Base-by-base conservation (phyloP, 371 early-diverging fungal species). In the Massospora cicadina region DNA sequence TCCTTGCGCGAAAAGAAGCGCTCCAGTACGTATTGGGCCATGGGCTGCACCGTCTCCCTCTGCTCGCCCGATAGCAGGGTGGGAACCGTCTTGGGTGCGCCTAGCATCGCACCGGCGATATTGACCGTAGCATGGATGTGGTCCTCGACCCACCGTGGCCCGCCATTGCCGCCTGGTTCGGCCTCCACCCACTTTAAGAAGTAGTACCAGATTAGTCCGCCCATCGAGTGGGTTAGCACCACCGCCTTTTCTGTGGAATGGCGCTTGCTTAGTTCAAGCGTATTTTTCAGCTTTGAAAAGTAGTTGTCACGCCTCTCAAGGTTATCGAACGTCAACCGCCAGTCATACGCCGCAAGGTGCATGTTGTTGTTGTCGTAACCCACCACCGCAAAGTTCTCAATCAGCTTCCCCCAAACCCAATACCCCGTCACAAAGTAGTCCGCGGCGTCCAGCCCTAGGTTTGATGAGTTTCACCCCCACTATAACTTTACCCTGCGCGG, bases 381-480 rank as follows among this genome's bases (percentile, higher is more conserved):
- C 56, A 95, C 79, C 0, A 82, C 84, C 0, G 91, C 90, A 59
- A 93, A 66, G 69, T 92, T 93, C 68, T 88, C 85, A 27, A 71
- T 71, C 33, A 68, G 58, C 33, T 66, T 73, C 67, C 87, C 92
- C 94, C 93, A 92, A 23, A 96, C 87, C 95, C 93, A 94, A 72
- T 90, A 88, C 70, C 93, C 93, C 0, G 90, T 86, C n/a, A 94
- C 80, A 63, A 94, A 83, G 68, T 92, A 95, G 70, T 94, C 95
- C 0, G 92, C 92, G 0, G 95, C 91, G 69, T 93, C 93, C 12
- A 95, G 72, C 0, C 97, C 79, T 76, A 66, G 0, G 2, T 27
- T n/a, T n/a, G 17, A 32, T 24, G 17, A 29, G 55, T 30, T 25
- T 57, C 24, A n/a, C 31, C 31, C 5, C 3, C 33, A 23, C n/a